Conservation (phyloP, 2,329 filamentous ascomycete species). For the Teratosphaeria nubilosa region DNA sequence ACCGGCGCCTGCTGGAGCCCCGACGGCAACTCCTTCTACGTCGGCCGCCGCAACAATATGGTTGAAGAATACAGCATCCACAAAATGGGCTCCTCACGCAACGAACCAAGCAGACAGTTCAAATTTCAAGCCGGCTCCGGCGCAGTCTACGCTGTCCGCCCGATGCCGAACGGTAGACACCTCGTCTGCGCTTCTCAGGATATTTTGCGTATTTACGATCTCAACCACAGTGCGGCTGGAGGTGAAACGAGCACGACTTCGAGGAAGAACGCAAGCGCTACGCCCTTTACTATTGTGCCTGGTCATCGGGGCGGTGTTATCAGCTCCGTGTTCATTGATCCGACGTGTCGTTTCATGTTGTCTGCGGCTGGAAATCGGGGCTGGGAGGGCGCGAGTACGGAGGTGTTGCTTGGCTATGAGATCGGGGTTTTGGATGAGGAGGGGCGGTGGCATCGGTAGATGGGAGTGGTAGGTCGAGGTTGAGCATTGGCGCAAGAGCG, state of each 20-base stretch:
- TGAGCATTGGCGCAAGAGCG: not conserved
- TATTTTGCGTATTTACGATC: conserved; percentile 85
- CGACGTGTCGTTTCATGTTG: conserved; percentile 81
- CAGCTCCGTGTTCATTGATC: conserved; percentile 75
- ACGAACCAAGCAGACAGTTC: conserved; percentile 62
- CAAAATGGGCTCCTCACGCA: conserved; percentile 50
- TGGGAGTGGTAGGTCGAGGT: not conserved
- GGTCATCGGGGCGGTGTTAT: conserved; percentile 85
- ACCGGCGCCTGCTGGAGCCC: conserved; percentile 96
- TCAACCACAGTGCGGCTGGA: conserved; percentile 38
- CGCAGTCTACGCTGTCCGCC: conserved; percentile 73
- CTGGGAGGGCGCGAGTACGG: conserved; percentile 85
- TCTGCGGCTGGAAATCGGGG: conserved; percentile 84
- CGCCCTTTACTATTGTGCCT: conserved; percentile 93
- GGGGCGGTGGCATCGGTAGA: conserved; percentile 21
- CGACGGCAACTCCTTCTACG: conserved; percentile 91
- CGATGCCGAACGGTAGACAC: conserved; percentile 89
- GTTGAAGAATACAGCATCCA: conserved; percentile 92
- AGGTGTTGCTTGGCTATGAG: conserved; percentile 90
- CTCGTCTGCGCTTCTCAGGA: conserved; percentile 89
- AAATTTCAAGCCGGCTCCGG: conserved; percentile 85
- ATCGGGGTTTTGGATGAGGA: conserved; percentile 41
- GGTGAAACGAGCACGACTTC: not conserved
- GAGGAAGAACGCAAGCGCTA: conserved; percentile 37
- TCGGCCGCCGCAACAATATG: conserved; percentile 77